A percentile compares a stretch with the other conserved stretches of the same genome.
phyloP scores from a whole-genome alignment of 441 rosid species.

The Sinapis alba region DNA sequence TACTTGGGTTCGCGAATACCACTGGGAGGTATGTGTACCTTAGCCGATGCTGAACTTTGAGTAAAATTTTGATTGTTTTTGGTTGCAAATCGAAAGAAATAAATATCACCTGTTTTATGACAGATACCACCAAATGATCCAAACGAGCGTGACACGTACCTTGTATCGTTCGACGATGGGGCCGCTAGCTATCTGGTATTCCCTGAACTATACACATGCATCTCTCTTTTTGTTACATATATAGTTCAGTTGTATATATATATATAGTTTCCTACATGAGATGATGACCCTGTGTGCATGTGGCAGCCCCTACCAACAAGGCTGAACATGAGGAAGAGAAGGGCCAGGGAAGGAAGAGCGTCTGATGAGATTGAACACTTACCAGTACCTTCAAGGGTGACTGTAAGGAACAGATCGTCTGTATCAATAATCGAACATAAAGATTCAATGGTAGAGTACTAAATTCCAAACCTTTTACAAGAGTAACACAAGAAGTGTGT shows the following conservation, averaged over 20 bases:
- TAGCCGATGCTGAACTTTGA: slow-evolving; percentile 17
- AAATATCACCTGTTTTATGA: slow-evolving; percentile 19
- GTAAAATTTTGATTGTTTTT: slow-evolving; percentile 14
- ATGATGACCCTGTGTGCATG: slow-evolving; percentile 30
- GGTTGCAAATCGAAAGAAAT: slow-evolving; percentile 5
- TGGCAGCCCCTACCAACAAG: slow-evolving; percentile 89
- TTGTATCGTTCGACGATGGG: slow-evolving; percentile 76
- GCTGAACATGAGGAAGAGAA: slow-evolving; percentile 77
- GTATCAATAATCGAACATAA: slow-evolving; percentile 68
- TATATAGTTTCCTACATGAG: slow-evolving; percentile 5
- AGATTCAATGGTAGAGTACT: slow-evolving; percentile 65
- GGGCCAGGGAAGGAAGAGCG: slow-evolving; percentile 84
- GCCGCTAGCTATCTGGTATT: slow-evolving; percentile 85
- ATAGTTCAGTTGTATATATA: slow-evolving; percentile 2
- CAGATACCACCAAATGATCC: slow-evolving; percentile 74
- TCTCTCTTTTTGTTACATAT: no score
- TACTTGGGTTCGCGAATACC: slow-evolving; percentile 91
- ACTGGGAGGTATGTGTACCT: slow-evolving; percentile 92
- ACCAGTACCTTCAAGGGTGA: slow-evolving; percentile 76
- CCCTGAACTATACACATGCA: not conserved
- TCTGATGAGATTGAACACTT: slow-evolving; percentile 86
- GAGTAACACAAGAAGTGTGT: not conserved
- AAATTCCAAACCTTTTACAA: slow-evolving; percentile 4
- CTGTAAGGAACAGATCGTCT: slow-evolving; percentile 64
- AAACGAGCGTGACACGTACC: slow-evolving; percentile 74